Evolutionary conservation across 2,329 filamentous ascomycete species (phyloP).

Genomic region (Pezicula radicicola): DNA sequence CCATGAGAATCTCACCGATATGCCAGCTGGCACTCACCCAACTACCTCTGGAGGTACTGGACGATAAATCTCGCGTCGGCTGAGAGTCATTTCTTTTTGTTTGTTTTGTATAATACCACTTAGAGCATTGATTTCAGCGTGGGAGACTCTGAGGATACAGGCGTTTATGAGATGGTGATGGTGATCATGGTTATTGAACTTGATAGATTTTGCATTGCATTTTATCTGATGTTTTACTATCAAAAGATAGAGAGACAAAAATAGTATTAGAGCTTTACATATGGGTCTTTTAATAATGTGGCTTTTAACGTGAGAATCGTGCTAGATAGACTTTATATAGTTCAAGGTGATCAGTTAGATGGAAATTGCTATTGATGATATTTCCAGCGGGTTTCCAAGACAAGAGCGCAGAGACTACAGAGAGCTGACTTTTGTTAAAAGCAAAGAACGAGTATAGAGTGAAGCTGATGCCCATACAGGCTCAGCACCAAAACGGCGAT

Average conservation of each 20-base stretch:
- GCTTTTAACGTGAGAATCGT: no score
- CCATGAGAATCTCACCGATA: neutral
- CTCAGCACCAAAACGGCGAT: slow-evolving; percentile 18
- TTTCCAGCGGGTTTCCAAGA: slow-evolving; percentile 34
- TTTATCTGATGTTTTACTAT: no score
- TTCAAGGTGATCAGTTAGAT: no score
- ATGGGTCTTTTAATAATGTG: no score
- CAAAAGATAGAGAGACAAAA: no score
- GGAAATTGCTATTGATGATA: slow-evolving; percentile 35
- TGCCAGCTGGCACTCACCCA: neutral
- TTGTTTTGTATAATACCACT: neutral
- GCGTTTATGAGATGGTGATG: no score
- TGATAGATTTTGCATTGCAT: no score
- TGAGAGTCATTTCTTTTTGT: neutral
- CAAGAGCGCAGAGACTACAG: slow-evolving; percentile 21
- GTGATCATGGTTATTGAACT: no score
- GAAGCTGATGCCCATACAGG: slow-evolving; percentile 42
- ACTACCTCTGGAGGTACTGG: no score
- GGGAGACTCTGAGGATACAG: no score
- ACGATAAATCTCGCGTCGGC: neutral
- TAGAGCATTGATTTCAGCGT: neutral
- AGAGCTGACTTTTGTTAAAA: slow-evolving; percentile 43
- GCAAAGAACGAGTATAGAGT: slow-evolving; percentile 47
- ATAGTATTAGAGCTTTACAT: no score
- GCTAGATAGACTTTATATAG: no score